A percentile compares a stretch with the other conserved stretches of the same genome.
Evolutionary conservation across 2,329 filamentous ascomycete genomes (phyloP).

Genomic region (Exophiala spinifera): DNA sequence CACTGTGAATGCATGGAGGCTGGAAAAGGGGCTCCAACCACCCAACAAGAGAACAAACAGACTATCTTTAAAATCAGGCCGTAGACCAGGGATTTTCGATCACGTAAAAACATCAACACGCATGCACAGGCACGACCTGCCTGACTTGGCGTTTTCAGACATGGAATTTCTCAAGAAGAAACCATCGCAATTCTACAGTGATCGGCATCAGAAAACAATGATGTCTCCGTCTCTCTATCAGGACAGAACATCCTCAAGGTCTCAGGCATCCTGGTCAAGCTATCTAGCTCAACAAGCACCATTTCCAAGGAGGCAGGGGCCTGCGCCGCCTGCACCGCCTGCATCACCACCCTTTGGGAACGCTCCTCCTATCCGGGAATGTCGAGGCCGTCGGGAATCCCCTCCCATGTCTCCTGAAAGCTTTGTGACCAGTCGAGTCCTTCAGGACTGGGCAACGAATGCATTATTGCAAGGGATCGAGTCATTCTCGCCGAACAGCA

Average conservation of each 20-base stretch:
- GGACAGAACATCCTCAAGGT: background rate
- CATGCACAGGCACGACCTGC: conserved; percentile 15
- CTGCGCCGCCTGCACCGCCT: background rate
- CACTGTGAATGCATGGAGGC: conserved; percentile 8
- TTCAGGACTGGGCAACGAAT: conserved; percentile 8
- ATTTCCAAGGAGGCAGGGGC: background rate
- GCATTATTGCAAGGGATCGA: conserved; percentile 15
- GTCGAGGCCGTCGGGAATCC: background rate
- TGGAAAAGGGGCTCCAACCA: conserved; percentile 26
- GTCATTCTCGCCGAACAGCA: background rate
- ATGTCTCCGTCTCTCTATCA: background rate
- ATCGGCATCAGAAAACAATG: background rate
- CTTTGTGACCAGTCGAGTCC: background rate
- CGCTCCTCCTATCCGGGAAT: background rate
- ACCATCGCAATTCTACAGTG: no score
- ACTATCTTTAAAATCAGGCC: conserved; percentile 22
- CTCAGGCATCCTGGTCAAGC: conserved; percentile 13
- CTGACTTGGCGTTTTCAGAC: conserved; percentile 29
- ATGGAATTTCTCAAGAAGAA: conserved; percentile 27
- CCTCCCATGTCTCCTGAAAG: conserved; percentile 1
- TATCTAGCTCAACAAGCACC: background rate
- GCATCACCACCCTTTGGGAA: background rate
- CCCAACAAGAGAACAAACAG: conserved; percentile 25
- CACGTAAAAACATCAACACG: conserved; percentile 23
- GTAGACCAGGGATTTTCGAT: conserved; percentile 21